Evolutionary conservation across 176 grass and related monocot species (phyloP).

Genomic region (Typha latifolia): DNA sequence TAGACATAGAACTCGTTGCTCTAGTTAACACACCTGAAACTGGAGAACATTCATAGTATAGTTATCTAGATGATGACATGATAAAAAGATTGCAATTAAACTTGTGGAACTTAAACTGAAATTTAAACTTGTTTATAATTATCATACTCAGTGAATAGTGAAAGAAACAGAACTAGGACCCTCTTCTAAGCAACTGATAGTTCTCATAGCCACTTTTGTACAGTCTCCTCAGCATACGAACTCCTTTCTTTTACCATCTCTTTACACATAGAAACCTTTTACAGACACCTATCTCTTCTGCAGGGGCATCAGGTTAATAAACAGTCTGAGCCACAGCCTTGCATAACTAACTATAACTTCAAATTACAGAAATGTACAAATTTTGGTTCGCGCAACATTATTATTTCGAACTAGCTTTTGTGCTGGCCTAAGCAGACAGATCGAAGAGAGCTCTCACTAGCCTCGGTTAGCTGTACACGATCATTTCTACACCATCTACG

Average conservation of each 20-base stretch:
- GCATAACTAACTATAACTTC: constrained; percentile 43
- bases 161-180: constrained; percentile 17
- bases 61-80: too few relatives aligned
- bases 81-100: too few relatives aligned
- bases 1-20: too few relatives aligned
- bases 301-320: constrained; percentile 47
- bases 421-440: constrained; percentile 48
- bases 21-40: too few relatives aligned
- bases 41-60: too few relatives aligned
- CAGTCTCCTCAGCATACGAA: constrained; percentile 40
- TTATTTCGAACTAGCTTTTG: constrained; percentile 35
- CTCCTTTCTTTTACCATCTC: constrained; percentile 33
- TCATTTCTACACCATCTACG: constrained; percentile 53
- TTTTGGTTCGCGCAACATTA: constrained; percentile 55
- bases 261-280: constrained; percentile 73
- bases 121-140: constrained; percentile 5
- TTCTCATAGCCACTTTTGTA: constrained; percentile 57
- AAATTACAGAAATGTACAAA: constrained; percentile 91
- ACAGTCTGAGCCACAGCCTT: constrained; percentile 46
- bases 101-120: neutral
- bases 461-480: constrained; percentile 93
- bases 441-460: constrained; percentile 36
- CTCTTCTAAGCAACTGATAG: constrained; percentile 6
- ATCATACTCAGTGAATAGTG: neutral
- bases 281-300: constrained; percentile 59